Conservation (phyloP, 2,329 filamentous ascomycete genomes). For the Botrytis pseudocinerea region DNA sequence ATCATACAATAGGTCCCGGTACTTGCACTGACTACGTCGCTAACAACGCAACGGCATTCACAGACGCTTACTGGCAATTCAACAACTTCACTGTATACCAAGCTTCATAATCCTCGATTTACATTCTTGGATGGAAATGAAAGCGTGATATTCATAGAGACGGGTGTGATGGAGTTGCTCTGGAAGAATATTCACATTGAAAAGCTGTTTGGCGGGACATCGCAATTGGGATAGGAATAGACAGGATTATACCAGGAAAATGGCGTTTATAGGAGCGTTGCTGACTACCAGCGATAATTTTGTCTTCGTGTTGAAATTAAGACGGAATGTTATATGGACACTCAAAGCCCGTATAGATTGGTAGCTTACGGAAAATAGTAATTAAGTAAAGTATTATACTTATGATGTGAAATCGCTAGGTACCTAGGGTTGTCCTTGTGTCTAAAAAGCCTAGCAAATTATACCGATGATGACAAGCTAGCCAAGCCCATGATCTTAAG, state of each 20-base stretch:
- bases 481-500: not conserved
- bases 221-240: not conserved
- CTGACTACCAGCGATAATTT: not conserved
- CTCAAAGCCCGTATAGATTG: not conserved
- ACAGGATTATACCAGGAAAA: not conserved
- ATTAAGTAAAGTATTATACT: not conserved
- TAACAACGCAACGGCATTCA: slow-evolving; percentile 37
- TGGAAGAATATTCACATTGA: not conserved
- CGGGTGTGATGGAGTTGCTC: not conserved
- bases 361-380: not conserved
- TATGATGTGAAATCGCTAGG: not conserved
- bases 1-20: slow-evolving; percentile 29
- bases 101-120: slow-evolving; percentile 21
- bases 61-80: slow-evolving; percentile 40
- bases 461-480: not conserved
- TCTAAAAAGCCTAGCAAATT: not conserved
- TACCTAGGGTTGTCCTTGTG: not conserved
- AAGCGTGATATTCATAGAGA: not conserved
- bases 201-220: not conserved
- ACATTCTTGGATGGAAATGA: not conserved
- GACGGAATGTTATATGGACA: not conserved
- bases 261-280: not conserved
- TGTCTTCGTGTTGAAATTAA: not conserved
- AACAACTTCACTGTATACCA: slow-evolving; percentile 36
- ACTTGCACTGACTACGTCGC: slow-evolving; percentile 37